phyloP scores from a whole-genome alignment of 164 flowering plant species.

The Tetracentron sinense region DNA sequence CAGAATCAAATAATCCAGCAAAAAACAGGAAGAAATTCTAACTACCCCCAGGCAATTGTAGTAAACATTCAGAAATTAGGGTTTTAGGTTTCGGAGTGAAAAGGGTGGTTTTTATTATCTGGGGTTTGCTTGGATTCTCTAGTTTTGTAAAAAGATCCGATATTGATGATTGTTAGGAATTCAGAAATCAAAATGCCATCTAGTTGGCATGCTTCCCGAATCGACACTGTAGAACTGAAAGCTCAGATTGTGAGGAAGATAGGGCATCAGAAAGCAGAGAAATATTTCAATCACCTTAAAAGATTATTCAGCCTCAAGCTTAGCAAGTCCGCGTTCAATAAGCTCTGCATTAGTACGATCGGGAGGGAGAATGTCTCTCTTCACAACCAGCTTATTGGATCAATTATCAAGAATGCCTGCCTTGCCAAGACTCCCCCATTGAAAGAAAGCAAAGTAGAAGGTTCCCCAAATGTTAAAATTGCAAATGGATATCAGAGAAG shows the following conservation, averaged over 20 bases:
- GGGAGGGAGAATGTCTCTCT: conserved; percentile 71
- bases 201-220: conserved; percentile 32
- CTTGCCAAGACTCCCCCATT: conserved; percentile 51
- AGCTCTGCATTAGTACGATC: conserved; percentile 44
- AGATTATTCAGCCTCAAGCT: conserved; percentile 47
- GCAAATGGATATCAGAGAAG: conserved; percentile 37
- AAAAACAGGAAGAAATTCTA: conserved; percentile 1
- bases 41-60: conserved; percentile 7
- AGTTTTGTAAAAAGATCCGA: background rate
- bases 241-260: conserved; percentile 44
- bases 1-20: conserved; percentile 1
- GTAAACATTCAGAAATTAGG: conserved; percentile 19
- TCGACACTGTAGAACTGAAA: conserved; percentile 64
- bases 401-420: conserved; percentile 63
- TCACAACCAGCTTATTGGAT: conserved; percentile 58
- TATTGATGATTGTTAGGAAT: conserved; percentile 21
- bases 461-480: conserved; percentile 24
- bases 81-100: conserved; percentile 19
- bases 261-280: conserved; percentile 64
- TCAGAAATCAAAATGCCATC: conserved; percentile 36
- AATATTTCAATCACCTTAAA: conserved; percentile 54
- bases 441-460: conserved; percentile 27
- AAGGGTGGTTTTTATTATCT: conserved; percentile 6
- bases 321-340: conserved; percentile 58
- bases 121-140: conserved; percentile 1